Evolutionary conservation across 345 rosid species (phyloP).

Genomic region (Hirschfeldia incana): DNA sequence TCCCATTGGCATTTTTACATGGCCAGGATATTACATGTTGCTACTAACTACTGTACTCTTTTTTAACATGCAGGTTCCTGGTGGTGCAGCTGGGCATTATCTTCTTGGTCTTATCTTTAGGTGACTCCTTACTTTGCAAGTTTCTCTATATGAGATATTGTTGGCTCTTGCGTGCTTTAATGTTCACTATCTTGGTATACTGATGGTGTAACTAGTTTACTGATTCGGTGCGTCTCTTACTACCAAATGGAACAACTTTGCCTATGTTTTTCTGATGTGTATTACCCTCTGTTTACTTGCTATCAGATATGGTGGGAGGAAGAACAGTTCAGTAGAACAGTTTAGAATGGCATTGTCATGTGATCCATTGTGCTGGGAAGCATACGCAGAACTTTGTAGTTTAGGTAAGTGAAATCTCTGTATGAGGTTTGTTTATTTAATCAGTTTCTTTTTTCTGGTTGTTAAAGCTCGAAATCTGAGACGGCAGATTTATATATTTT

Average conservation of each 20-base stretch:
- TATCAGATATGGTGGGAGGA: slow-evolving; percentile 68
- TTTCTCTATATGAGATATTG: slow-evolving; percentile 1
- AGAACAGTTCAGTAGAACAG: slow-evolving; percentile 63
- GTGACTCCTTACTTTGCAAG: slow-evolving; percentile 39
- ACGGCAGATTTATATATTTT: background rate
- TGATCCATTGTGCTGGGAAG: slow-evolving; percentile 91
- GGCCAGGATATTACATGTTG: background rate
- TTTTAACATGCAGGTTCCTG: slow-evolving; percentile 57
- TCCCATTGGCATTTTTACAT: background rate
- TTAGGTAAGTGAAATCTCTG: slow-evolving; percentile 57
- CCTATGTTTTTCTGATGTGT: background rate
- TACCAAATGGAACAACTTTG: background rate
- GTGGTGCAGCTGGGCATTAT: slow-evolving; percentile 92
- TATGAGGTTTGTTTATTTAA: background rate
- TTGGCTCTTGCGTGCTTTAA: slow-evolving; percentile 8
- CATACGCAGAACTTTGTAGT: slow-evolving; percentile 77
- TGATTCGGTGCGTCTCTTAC: slow-evolving; percentile 1
- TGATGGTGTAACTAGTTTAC: background rate
- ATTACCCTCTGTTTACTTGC: slow-evolving; percentile 18
- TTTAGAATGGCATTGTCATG: slow-evolving; percentile 73
- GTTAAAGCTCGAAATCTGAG: background rate
- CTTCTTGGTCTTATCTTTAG: slow-evolving; percentile 93
- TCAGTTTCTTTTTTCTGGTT: background rate
- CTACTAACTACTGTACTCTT: background rate
- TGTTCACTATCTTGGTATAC: background rate